Conservation (phyloP, 805 yeast genomes). For the Blastobotrys terrestris region DNA sequence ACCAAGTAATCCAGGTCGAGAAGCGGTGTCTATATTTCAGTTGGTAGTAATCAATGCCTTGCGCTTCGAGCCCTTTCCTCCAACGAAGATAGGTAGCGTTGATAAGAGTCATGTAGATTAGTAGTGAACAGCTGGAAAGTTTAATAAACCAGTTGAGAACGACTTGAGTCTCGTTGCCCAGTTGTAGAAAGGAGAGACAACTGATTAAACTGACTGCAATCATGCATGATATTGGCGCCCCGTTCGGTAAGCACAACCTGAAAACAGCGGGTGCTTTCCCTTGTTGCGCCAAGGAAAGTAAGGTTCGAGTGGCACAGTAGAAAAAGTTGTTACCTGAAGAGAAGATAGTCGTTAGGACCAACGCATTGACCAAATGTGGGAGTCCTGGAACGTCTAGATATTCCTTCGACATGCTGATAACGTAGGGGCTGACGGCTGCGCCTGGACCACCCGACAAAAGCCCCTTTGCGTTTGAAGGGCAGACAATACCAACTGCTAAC, state of each 20-base stretch:
- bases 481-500: conserved; percentile 69
- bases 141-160: conserved; percentile 51
- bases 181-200: conserved; percentile 64
- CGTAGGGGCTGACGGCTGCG: conserved; percentile 72
- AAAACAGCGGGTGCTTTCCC: conserved; percentile 72
- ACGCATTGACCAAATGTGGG: conserved; percentile 74
- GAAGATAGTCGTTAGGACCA: conserved; percentile 67
- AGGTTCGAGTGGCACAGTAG: conserved; percentile 61
- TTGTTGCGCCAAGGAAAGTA: conserved; percentile 63
- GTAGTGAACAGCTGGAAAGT: conserved; percentile 69
- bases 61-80: conserved; percentile 54
- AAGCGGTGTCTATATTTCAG: conserved; percentile 69
- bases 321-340: conserved; percentile 81
- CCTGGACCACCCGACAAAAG: conserved; percentile 42
- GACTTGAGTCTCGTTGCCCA: conserved; percentile 30
- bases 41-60: conserved; percentile 60
- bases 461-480: conserved; percentile 61
- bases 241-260: conserved; percentile 52
- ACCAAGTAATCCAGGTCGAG: conserved; percentile 65
- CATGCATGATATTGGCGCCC: conserved; percentile 63
- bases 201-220: conserved; percentile 48
- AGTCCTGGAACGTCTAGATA: conserved; percentile 51
- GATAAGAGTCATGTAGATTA: conserved; percentile 70
- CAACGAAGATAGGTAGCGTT: conserved; percentile 62
- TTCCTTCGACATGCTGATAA: conserved; percentile 65